Evolutionary conservation across 2,329 filamentous ascomycete species (phyloP).

Genomic region (Thielaviopsis populi): DNA sequence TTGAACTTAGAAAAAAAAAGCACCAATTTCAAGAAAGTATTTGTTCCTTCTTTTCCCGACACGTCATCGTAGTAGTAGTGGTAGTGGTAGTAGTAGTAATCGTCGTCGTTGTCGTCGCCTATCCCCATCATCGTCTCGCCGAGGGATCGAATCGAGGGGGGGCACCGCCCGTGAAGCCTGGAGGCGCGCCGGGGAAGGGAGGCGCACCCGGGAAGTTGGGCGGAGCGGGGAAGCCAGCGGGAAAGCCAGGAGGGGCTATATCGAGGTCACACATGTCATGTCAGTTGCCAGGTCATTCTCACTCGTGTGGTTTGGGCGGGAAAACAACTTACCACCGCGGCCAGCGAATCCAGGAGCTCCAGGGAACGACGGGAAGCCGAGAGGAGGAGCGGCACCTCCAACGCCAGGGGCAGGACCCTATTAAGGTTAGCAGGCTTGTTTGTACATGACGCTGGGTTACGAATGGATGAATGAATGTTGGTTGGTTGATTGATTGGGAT

Average conservation of each 20-base stretch:
- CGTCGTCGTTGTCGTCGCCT: slow-evolving; percentile 7
- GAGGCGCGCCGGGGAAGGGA: slow-evolving; percentile 33
- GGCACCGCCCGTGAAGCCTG: slow-evolving; percentile 38
- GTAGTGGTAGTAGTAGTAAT: background rate
- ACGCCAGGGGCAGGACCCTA: slow-evolving; percentile 74
- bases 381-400: slow-evolving; percentile 54
- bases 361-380: slow-evolving; percentile 38
- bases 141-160: slow-evolving; percentile 66
- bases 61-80: slow-evolving; percentile 1
- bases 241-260: slow-evolving; percentile 34
- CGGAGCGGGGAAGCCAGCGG: slow-evolving; percentile 34
- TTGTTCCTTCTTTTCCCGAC: slow-evolving; percentile 1
- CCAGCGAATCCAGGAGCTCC: slow-evolving; percentile 39
- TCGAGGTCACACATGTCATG: background rate
- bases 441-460: background rate
- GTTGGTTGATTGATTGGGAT: too few species aligned
- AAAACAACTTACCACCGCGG: slow-evolving; percentile 37
- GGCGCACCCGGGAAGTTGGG: slow-evolving; percentile 27
- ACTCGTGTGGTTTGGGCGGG: background rate
- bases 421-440: background rate
- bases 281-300: background rate
- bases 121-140: slow-evolving; percentile 37
- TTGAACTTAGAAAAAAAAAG: slow-evolving; percentile 1
- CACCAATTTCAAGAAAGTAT: slow-evolving; percentile 4
- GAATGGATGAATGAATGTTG: background rate